Evolutionary conservation across 306 rosid species (phyloP).

Genomic region (Vigna unguiculata): DNA sequence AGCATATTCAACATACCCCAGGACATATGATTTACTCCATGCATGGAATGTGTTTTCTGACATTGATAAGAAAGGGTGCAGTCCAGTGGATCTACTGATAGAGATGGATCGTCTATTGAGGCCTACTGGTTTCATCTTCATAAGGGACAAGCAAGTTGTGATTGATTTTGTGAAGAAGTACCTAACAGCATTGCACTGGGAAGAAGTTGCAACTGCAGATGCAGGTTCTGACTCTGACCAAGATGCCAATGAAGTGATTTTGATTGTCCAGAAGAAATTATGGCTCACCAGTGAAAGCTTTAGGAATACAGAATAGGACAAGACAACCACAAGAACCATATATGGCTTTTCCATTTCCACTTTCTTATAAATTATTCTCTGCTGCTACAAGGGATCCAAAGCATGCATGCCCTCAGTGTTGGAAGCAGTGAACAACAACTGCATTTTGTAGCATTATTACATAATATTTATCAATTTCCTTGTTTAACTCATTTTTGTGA

Average conservation of each 20-base stretch:
- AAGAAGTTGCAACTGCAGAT: conserved; percentile 66
- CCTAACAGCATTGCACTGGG: conserved; percentile 85
- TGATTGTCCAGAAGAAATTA: conserved; percentile 80
- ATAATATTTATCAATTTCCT: conserved; percentile 29
- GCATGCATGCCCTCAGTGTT: conserved; percentile 46
- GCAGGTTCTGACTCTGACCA: conserved; percentile 66
- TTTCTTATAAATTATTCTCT: conserved; percentile 31
- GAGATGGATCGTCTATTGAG: conserved; percentile 90
- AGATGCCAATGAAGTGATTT: conserved; percentile 63
- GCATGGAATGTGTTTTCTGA: conserved; percentile 85
- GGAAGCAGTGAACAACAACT: conserved; percentile 51
- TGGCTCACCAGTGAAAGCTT: conserved; percentile 79
- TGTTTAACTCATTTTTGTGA: conserved; percentile 39
- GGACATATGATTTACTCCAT: conserved; percentile 88
- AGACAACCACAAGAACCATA: conserved; percentile 12
- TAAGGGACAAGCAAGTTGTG: conserved; percentile 71
- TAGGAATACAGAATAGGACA: conserved; percentile 67
- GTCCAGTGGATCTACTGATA: conserved; percentile 74
- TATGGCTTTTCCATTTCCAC: conserved; percentile 28
- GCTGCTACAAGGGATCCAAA: conserved; percentile 56
- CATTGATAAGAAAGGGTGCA: conserved; percentile 71
- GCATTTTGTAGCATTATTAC: conserved; percentile 64
- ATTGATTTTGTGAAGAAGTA: conserved; percentile 77
- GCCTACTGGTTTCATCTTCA: conserved; percentile 85
- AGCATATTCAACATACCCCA: conserved; percentile 85